phyloP scores from a whole-genome alignment of 2,329 filamentous ascomycete species.

The Trichoderma simmonsii region DNA sequence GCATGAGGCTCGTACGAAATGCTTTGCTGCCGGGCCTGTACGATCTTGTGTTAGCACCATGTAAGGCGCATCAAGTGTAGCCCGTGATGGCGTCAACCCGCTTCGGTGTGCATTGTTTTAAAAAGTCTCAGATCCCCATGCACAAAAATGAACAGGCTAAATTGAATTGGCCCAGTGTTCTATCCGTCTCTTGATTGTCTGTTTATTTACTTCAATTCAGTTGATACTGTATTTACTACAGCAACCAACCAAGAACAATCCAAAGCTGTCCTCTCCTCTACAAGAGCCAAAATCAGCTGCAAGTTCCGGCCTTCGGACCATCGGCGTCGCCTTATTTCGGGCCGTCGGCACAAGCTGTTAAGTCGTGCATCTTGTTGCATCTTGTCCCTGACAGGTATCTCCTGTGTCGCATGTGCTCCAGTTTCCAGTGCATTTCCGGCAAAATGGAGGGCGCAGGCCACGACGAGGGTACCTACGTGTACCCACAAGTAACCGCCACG shows the following conservation, averaged over 20 bases:
- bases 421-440: not conserved
- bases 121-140: not conserved
- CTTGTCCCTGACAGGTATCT: not conserved
- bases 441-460: not conserved
- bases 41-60: not conserved
- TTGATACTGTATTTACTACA: not conserved
- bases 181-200: not conserved
- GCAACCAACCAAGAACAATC: not conserved
- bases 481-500: constrained; percentile 2
- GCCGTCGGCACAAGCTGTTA: constrained; percentile 7
- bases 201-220: not conserved
- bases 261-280: not conserved
- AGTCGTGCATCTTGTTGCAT: not conserved
- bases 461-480: not conserved
- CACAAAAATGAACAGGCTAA: not conserved
- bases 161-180: not conserved
- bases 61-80: not conserved
- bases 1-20: not conserved
- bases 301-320: not conserved
- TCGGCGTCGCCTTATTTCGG: constrained; percentile 1
- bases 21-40: not conserved
- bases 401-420: not conserved
- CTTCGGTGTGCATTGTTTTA: not conserved
- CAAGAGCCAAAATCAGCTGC: not conserved
- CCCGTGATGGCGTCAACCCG: not conserved